These are phyloP conservation scores for Fusarium bactridioides DNA, from an alignment of 2,329 filamentous ascomycete genomes.

Conservation along the genomic window DNA sequence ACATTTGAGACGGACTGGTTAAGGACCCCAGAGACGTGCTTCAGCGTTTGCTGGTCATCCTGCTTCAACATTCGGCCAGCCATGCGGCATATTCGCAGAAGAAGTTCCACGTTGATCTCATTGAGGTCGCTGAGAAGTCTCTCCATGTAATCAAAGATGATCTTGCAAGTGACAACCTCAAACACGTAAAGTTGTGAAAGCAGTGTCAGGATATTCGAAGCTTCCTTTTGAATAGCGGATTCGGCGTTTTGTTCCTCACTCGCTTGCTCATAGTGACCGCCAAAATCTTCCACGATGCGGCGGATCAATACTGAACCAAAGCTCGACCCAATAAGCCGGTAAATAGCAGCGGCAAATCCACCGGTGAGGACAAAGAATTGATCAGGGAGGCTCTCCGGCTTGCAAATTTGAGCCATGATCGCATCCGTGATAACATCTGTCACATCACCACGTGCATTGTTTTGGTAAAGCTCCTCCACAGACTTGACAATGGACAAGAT, in stretches of 20 bases:
- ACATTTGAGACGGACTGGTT: conserved; percentile 74
- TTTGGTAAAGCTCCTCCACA: conserved; percentile 82
- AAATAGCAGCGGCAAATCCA: conserved; percentile 87
- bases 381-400: conserved; percentile 80
- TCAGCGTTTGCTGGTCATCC: conserved; percentile 87
- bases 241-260: conserved; percentile 52
- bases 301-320: conserved; percentile 90
- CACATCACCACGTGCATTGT: conserved; percentile 86
- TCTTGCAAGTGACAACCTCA: conserved; percentile 80
- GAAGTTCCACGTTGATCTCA: conserved; percentile 86
- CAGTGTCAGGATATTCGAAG: conserved; percentile 80
- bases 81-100: conserved; percentile 83
- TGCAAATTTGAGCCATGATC: conserved; percentile 80
- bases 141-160: conserved; percentile 92
- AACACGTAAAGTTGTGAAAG: conserved; percentile 92
- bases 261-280: conserved; percentile 65
- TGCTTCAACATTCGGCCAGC: conserved; percentile 84
- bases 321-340: conserved; percentile 86
- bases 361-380: conserved; percentile 91
- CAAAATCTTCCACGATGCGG: conserved; percentile 77
- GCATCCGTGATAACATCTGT: conserved; percentile 81
- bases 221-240: conserved; percentile 46
- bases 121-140: conserved; percentile 77
- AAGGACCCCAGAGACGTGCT: conserved; percentile 84
- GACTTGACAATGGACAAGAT: conserved; percentile 84